Evolutionary conservation across 345 rosid genomes (phyloP), one percentile per base, ranked within the genome.

Genomic region (Hypericum perforatum): DNA sequence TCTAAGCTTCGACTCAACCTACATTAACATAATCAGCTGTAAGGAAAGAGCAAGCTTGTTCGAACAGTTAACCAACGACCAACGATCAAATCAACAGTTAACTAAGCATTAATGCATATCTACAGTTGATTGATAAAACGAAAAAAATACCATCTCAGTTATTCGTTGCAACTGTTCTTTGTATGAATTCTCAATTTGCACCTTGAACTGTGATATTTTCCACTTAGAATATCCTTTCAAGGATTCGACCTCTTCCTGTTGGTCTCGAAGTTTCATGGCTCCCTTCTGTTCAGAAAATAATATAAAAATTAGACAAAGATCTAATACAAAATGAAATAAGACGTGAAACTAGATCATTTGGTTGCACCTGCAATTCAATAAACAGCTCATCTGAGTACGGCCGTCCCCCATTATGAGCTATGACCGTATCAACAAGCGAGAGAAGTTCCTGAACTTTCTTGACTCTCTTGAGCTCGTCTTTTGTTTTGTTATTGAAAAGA

Each of bases 401-500:
- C 44, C 61, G 77, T 43, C 95, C 98, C 57, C 71, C 78, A 66
- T 87, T 92, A 48, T 67, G 71, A 8, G 32, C 58, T 32, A 75
- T 67, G 55, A 87, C 75, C 12, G 16, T 45, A 44, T 78, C 72
- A 48, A 87, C 87, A 60, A 79, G 80, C 11, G 80, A 71, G 0
- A 91, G 80, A 60, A 91, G 92, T 63, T 74, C 60, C 44, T 70
- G 60, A 53, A 85, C 80, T 65, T 91, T 96, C 43, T 65, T 61
- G 57, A 47, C 68, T 66, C 67, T 79, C 77, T 77, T 82, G 0
- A 29, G 8, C 59, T 69, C 78, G 60, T 91, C 73, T 46, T 58
- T 67, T 29, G 89, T 85, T 77, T 85, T 91, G 82, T 91, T 91
- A 63, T 91, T 80, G 63, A 91, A 91, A 65, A 82, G 78, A 38